Base-by-base conservation (phyloP, 306 rosid genomes). In the Medicago ruthenica region DNA sequence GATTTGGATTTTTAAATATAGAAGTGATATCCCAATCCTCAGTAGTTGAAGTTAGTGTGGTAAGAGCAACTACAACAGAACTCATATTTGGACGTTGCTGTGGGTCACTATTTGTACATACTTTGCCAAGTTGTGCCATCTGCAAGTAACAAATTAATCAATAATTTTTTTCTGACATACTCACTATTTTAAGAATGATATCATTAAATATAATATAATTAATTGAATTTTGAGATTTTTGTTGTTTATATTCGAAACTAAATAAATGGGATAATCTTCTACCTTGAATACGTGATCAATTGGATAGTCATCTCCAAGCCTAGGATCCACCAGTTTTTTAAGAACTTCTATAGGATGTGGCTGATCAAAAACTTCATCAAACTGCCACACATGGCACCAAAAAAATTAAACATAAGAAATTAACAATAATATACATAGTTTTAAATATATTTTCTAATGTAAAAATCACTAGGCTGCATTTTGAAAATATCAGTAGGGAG, bases 1-100 rank as follows among this genome's bases (percentile, higher is more conserved):
- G 90, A 73, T 82, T 61, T 73, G 88, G 88, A 89, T 87, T 94
- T 71, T 94, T 82, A 8, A 86, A 83, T 80, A 91, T 82, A 39
- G 93, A 86, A 42, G 91, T 88, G 1, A 89, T 83, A 63, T 91
- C 97, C 98, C 97, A 94, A 59, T 88, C 87, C 76, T 91, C 96
- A 6, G 94, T 87, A 5, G 79, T 15, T 4, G 97, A 91, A 41
- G 85, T 86, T 27, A 94, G 89, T 74, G 91, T 90, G 90, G 88
- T 86, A 8, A 94, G 88, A 39, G 93, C 96, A 74, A 94, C 95
- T 70, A 94, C 96, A 39, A 94, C 85, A 7, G 90, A 90, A 71
- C 96, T 88, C 98, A 91, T 94, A 70, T 86, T 92, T 22, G 97
- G 97, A 8, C 98, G 95, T 45, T 81, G 51, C 1, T 85, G 87